Evolutionary conservation across 345 rosid species (phyloP).

Genomic region (Nasturtium officinale): DNA sequence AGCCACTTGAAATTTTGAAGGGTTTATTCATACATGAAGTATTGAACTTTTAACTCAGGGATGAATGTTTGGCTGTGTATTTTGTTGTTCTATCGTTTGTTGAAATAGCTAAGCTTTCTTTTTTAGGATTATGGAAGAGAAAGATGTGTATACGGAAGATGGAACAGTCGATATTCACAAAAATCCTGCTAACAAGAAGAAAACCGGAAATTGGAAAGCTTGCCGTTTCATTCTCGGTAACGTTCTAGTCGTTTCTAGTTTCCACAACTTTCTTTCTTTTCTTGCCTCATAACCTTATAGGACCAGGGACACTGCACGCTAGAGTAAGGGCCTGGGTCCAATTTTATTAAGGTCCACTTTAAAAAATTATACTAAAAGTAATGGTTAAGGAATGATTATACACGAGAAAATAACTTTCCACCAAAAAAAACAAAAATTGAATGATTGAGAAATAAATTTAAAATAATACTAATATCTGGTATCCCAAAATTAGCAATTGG

Average conservation of each 20-base stretch:
- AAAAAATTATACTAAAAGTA: neutral
- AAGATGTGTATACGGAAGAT: slow-evolving; percentile 66
- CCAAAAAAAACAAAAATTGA: neutral
- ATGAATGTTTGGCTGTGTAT: neutral
- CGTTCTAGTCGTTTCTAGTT: neutral
- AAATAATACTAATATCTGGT: neutral
- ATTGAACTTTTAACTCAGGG: neutral
- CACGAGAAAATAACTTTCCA: neutral
- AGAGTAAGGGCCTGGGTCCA: neutral
- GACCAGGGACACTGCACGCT: neutral
- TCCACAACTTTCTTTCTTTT: neutral
- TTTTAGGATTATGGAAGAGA: slow-evolving; percentile 57
- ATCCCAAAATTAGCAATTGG: too few relatives aligned
- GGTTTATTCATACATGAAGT: neutral
- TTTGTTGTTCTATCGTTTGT: neutral
- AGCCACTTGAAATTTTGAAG: neutral
- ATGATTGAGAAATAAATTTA: neutral
- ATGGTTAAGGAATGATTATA: neutral
- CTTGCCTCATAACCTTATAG: neutral
- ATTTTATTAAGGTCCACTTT: neutral
- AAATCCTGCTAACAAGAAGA: slow-evolving; percentile 68
- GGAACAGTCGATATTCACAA: slow-evolving; percentile 74
- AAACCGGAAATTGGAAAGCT: slow-evolving; percentile 93
- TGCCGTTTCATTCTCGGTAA: slow-evolving; percentile 88
- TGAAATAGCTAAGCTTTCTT: neutral